Evolutionary conservation across 306 rosid species (phyloP).

Genomic region (Lupinus albus): DNA sequence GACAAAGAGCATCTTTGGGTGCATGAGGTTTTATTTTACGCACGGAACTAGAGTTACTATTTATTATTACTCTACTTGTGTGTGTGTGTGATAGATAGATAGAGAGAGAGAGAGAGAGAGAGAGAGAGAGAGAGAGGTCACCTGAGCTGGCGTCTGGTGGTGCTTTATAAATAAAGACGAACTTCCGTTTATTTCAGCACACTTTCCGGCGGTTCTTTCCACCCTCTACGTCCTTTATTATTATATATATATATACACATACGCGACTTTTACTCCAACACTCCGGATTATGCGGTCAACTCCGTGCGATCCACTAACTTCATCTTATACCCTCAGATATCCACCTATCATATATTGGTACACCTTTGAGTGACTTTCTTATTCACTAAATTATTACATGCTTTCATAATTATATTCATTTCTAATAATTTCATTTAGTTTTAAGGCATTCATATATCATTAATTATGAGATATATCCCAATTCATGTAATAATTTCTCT

Average conservation of each 20-base stretch:
- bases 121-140: background rate
- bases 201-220: constrained; percentile 51
- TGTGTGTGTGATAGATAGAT: no score
- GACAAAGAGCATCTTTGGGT: constrained; percentile 86
- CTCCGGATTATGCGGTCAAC: constrained; percentile 46
- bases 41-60: background rate
- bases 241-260: constrained; percentile 11
- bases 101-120: background rate
- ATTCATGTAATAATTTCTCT: no score
- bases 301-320: constrained; percentile 19
- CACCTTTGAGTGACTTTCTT: no score
- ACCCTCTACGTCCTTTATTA: background rate
- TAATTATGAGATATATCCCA: no score
- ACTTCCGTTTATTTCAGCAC: constrained; percentile 42
- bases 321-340: constrained; percentile 1
- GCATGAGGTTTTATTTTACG: constrained; percentile 46
- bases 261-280: constrained; percentile 37
- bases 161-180: background rate
- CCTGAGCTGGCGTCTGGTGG: background rate
- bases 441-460: no score
- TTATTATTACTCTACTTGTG: no score
- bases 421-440: no score
- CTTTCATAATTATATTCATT: no score
- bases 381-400: no score
- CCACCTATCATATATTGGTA: no score